Percentiles rank a stretch among this genome's conserved stretches.
phyloP scores from a whole-genome alignment of 768 basidiomycete genomes.

The Naganishia onofrii region DNA sequence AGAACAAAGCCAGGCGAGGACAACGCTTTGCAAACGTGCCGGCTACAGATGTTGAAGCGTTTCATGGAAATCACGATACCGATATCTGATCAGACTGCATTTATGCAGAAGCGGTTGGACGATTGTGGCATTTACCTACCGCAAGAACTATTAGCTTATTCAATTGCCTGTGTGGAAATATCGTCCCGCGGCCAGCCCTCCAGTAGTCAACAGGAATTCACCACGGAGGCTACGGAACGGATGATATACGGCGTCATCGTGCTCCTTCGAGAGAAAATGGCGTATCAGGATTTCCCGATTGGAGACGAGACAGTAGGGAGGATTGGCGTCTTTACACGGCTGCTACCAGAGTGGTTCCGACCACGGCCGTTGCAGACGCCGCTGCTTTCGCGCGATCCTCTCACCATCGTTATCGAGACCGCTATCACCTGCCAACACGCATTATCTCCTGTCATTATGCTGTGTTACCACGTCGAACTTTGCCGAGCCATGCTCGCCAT shows the following conservation, averaged over 20 bases:
- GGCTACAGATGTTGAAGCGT: constrained; percentile 70
- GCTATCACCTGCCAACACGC: constrained; percentile 87
- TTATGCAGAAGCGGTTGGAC: constrained; percentile 69
- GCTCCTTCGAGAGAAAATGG: constrained; percentile 15
- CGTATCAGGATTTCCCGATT: constrained; percentile 12
- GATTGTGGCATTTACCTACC: constrained; percentile 78
- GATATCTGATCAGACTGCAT: constrained; percentile 77
- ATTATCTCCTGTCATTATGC: constrained; percentile 78
- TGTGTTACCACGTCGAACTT: constrained; percentile 86
- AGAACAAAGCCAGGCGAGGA: background rate
- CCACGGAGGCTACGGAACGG: constrained; percentile 11
- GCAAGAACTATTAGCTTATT: constrained; percentile 85
- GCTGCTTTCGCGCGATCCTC: constrained; percentile 81
- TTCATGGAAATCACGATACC: constrained; percentile 74
- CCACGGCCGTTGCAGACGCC: constrained; percentile 80
- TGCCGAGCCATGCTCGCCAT: constrained; percentile 81
- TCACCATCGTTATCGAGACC: constrained; percentile 82
- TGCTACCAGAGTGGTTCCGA: constrained; percentile 89
- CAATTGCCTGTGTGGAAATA: constrained; percentile 75
- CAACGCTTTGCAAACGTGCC: background rate
- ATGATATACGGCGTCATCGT: constrained; percentile 22
- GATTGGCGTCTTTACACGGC: constrained; percentile 70
- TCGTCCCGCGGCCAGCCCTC: constrained; percentile 58
- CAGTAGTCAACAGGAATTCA: constrained; percentile 20
- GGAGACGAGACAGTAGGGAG: constrained; percentile 37